Evolutionary conservation across 352 stramenopile genomes (phyloP), one percentile per base, ranked within the genome.

Genomic region (Phytopythium aichiense): DNA sequence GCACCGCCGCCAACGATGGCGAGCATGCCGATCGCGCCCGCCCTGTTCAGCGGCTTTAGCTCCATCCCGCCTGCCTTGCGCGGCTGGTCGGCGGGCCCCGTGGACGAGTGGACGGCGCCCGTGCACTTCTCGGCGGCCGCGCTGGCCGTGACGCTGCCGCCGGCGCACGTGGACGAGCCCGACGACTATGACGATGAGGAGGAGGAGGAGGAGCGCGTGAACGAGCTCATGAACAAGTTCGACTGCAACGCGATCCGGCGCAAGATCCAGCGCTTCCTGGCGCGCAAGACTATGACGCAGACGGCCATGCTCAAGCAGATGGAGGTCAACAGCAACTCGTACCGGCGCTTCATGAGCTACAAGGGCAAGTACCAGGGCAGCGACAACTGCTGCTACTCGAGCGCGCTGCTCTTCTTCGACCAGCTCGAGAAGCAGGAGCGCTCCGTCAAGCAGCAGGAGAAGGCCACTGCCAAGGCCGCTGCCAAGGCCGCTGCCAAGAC

Each of bases 201-300:
- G 11, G 64, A 68, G 38, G 59, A 68, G 45, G 61, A 70, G 28
- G 63, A 66, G 5, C 58, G 64, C n/a, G 63, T 69, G 11, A 66
- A 72, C n/a, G 58, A 60, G 12, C 40, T 64, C n/a, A 66, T 64
- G 58, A 46, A 13, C 30, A 74, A 77, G 61, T 73, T 56, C 51
- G 63, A 81, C 58, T 86, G 72, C 66, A 64, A 87, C 42, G 71
- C 74, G 38, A 72, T 83, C 18, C 74, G 76, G 43, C 67, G 64
- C 54, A 73, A 76, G 58, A 81, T 83, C 57, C 67, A 76, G 60
- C 62, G 70, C 49, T 86, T 83, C 48, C 53, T 86, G n/a, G 72
- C 67, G 23, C 66, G 65, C 11, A 86, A 83, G 51, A 74, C 69
- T 57, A 81, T 86, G 67, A 86, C 72, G 33, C 74, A 83, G 67